Conservation (phyloP, 306 rosid genomes). For the Spatholobus suberectus region DNA sequence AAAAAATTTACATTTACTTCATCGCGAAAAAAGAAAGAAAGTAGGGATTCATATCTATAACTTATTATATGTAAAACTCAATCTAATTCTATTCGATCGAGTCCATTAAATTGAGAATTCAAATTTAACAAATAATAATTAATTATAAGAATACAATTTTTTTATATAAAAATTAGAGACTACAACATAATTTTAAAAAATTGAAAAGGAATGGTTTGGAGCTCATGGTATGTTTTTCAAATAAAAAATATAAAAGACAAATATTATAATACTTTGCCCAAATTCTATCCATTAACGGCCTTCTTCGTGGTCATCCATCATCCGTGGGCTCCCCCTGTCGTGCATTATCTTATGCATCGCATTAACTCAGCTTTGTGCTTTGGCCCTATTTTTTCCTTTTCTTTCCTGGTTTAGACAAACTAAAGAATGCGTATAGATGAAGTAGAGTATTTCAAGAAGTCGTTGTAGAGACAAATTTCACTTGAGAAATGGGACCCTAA, state of each 20-base stretch:
- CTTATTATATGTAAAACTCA: too few species aligned
- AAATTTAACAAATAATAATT: too few species aligned
- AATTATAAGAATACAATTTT: neutral
- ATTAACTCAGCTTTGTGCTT: neutral
- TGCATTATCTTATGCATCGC: neutral
- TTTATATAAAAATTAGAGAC: too few species aligned
- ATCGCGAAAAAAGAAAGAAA: too few species aligned
- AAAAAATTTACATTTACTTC: too few species aligned
- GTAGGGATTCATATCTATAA: too few species aligned
- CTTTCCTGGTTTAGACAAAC: neutral
- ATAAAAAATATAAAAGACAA: neutral
- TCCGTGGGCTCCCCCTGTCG: neutral
- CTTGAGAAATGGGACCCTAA: constrained; percentile 1
- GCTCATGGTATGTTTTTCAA: neutral
- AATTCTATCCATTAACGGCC: neutral
- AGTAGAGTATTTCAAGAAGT: neutral
- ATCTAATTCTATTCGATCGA: too few species aligned
- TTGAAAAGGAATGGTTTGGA: too few species aligned
- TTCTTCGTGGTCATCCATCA: neutral
- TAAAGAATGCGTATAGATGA: neutral
- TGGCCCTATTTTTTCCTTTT: neutral
- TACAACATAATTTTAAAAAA: too few species aligned
- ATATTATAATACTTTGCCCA: neutral
- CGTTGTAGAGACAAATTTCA: constrained; percentile 11
- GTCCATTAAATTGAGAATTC: neutral